Evolutionary conservation across 2,329 filamentous ascomycete species (phyloP).

Genomic region (Penicillium occitanis): DNA sequence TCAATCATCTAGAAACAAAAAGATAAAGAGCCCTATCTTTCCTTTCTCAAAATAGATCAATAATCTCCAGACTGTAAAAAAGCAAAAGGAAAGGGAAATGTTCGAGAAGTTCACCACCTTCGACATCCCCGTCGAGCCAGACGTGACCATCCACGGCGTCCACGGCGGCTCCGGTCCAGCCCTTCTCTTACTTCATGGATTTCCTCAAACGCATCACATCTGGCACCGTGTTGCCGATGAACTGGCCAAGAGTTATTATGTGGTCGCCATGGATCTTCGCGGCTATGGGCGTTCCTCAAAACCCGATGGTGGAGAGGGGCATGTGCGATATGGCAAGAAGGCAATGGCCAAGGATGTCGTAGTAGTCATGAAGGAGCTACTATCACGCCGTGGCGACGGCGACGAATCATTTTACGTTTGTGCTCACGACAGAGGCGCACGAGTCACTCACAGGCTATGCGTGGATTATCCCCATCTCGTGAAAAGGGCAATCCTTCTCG

Average conservation of each 20-base stretch:
- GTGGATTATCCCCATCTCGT: constrained; percentile 50
- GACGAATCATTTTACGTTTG: constrained; percentile 50
- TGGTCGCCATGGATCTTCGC: constrained; percentile 52
- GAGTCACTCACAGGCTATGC: constrained; percentile 56
- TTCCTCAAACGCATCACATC: constrained; percentile 54
- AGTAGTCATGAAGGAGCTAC: constrained; percentile 43
- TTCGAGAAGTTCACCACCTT: constrained; percentile 17
- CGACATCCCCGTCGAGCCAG: constrained; percentile 31
- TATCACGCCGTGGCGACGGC: constrained; percentile 31
- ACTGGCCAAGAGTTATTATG: constrained; percentile 42
- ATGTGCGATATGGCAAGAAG: constrained; percentile 48
- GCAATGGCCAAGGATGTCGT: constrained; percentile 52
- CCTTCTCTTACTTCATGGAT: constrained; percentile 54
- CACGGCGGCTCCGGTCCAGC: constrained; percentile 41
- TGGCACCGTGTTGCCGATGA: constrained; percentile 51
- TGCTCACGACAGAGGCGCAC: constrained; percentile 58
- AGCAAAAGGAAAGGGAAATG: constrained; percentile 3
- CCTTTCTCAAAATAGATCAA: background rate
- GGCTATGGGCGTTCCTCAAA: constrained; percentile 56
- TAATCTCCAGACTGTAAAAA: background rate
- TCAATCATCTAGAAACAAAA: background rate
- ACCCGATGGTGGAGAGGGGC: constrained; percentile 30
- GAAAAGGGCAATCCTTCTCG: constrained; percentile 48
- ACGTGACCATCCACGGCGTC: constrained; percentile 49
- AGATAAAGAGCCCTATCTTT: background rate